A percentile compares a stretch with the other conserved stretches of the same genome.
phyloP scores from a whole-genome alignment of 192 early-diverging fungal genomes.

The Linnemannia zychae region DNA sequence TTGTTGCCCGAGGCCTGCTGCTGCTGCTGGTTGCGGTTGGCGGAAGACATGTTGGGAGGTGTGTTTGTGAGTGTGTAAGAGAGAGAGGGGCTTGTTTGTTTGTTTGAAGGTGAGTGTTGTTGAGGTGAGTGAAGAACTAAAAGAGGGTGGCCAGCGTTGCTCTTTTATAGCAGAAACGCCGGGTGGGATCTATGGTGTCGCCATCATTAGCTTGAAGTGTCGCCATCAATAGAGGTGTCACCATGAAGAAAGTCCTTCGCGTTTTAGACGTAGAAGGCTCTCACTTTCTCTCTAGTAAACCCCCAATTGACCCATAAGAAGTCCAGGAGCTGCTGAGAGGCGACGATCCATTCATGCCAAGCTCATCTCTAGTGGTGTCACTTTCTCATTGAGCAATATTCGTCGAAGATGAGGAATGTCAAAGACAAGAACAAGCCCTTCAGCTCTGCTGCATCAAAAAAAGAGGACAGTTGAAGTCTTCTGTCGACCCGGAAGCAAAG shows the following conservation, averaged over 20 bases:
- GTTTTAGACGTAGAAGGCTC: not conserved
- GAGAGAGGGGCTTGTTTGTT: not conserved
- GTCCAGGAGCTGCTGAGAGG: not conserved
- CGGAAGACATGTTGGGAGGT: not conserved
- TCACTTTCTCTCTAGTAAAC: not conserved
- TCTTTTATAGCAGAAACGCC: not conserved
- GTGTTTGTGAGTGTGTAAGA: not conserved
- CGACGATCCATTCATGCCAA: not conserved
- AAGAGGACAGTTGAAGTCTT: not conserved
- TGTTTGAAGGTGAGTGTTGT: not conserved
- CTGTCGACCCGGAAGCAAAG: no score
- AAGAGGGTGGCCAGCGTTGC: not conserved
- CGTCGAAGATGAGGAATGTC: not conserved
- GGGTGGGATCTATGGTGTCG: not conserved
- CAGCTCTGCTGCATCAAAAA: not conserved
- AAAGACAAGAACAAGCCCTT: not conserved
- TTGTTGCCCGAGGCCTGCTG: constrained; percentile 3
- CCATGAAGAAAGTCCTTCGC: no score
- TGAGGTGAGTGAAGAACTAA: not conserved
- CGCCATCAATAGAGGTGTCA: not conserved
- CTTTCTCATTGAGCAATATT: not conserved
- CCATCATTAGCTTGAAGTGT: not conserved
- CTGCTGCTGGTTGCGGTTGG: not conserved
- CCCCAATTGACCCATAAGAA: not conserved
- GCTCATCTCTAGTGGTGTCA: not conserved